Conservation (phyloP, 768 basidiomycete genomes). For the Phanerochaete sordida region DNA sequence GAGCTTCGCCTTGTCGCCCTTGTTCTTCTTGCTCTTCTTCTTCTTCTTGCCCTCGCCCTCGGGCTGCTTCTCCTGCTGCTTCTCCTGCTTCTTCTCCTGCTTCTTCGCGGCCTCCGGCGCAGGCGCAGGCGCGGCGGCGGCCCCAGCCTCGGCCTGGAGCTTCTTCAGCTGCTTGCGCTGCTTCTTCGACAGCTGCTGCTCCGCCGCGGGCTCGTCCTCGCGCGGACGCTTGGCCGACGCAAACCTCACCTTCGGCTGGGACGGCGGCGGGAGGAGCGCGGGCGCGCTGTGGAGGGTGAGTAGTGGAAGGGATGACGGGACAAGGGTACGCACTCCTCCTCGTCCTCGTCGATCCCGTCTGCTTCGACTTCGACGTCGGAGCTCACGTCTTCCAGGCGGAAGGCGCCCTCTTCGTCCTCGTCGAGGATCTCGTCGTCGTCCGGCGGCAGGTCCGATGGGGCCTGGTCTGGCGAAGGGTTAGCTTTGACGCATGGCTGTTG, state of each 20-base stretch:
- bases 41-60: slow-evolving; percentile 7
- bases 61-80: slow-evolving; percentile 23
- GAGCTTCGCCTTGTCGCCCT: slow-evolving; percentile 2
- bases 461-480: slow-evolving; percentile 43
- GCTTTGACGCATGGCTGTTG: slow-evolving; percentile 70
- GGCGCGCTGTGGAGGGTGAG: not conserved
- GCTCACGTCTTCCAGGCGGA: slow-evolving; percentile 12
- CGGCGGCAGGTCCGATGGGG: slow-evolving; percentile 25
- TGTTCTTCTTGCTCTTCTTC: slow-evolving; percentile 2
- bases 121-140: slow-evolving; percentile 30
- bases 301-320: not conserved
- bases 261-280: not conserved
- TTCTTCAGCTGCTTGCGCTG: slow-evolving; percentile 75
- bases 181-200: slow-evolving; percentile 44
- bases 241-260: not conserved
- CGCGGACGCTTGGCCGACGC: slow-evolving; percentile 65
- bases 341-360: slow-evolving; percentile 22
- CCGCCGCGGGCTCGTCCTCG: slow-evolving; percentile 44
- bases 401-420: slow-evolving; percentile 6
- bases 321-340: slow-evolving; percentile 33
- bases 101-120: slow-evolving; percentile 31
- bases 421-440: slow-evolving; percentile 7
- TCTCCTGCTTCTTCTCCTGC: slow-evolving; percentile 32
- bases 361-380: slow-evolving; percentile 12
- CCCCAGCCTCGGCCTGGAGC: slow-evolving; percentile 56